Evolutionary conservation across 73 alveolate species (phyloP).

Genomic region (Uronychia setigera): DNA sequence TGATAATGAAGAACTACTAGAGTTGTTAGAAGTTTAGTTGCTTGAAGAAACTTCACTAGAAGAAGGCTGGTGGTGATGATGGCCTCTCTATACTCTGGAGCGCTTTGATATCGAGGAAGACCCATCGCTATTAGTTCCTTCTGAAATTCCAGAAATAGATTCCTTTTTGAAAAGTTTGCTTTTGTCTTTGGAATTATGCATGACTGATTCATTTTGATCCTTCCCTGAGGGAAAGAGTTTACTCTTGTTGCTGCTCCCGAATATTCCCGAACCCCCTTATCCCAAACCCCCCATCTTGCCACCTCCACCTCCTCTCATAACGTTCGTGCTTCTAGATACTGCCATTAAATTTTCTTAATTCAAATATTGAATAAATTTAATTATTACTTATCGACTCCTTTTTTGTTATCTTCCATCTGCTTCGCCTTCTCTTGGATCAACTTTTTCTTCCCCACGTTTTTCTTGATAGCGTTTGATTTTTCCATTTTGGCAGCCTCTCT

Average conservation of each 20-base stretch:
- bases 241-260: background rate
- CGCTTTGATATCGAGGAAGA: background rate
- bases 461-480: slow-evolving; percentile 38
- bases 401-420: too few species aligned
- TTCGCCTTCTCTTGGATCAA: background rate
- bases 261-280: too few species aligned
- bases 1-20: background rate
- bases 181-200: background rate
- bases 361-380: too few species aligned
- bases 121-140: background rate
- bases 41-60: background rate
- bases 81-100: background rate
- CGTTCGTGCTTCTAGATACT: too few species aligned
- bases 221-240: background rate
- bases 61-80: background rate
- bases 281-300: background rate
- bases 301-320: background rate
- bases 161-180: background rate
- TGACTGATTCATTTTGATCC: background rate
- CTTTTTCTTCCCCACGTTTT: slow-evolving; percentile 49
- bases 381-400: too few species aligned
- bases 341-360: too few species aligned
- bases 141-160: background rate
- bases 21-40: background rate
- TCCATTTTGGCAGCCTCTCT: slow-evolving; percentile 47